Conservation (phyloP, 352 stramenopile species). For the Phytopythium chamaehyphon region DNA sequence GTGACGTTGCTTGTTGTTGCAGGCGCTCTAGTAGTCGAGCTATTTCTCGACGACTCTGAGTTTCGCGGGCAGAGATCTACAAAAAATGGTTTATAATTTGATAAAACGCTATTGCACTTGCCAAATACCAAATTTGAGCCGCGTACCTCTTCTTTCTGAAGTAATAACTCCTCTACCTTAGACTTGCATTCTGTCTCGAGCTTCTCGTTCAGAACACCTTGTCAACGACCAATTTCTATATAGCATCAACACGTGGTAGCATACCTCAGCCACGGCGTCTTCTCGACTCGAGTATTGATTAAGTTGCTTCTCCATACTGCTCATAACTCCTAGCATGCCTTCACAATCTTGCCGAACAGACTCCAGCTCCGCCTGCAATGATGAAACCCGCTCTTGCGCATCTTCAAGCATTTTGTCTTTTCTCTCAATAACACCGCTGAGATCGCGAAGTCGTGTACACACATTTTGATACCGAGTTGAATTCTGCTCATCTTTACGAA, state of each 20-base stretch:
- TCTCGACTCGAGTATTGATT: constrained; percentile 71
- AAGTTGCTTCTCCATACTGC: constrained; percentile 80
- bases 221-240: not conserved
- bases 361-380: constrained; percentile 51
- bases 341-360: constrained; percentile 72
- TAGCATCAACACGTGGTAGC: not conserved
- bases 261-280: constrained; percentile 67
- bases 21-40: constrained; percentile 57
- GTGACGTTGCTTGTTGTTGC: constrained; percentile 35
- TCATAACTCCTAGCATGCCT: constrained; percentile 80
- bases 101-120: not conserved
- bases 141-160: constrained; percentile 79
- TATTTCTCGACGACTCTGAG: constrained; percentile 66
- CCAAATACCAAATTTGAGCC: not conserved
- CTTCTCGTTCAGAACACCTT: constrained; percentile 14
- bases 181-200: constrained; percentile 68
- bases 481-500: constrained; percentile 62
- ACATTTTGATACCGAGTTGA: constrained; percentile 68
- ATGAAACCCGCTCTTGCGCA: constrained; percentile 36
- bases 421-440: constrained; percentile 47
- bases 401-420: constrained; percentile 55
- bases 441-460: constrained; percentile 54
- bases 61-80: constrained; percentile 59
- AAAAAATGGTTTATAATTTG: not conserved
- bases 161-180: constrained; percentile 58